phyloP scores from a whole-genome alignment of 192 early-diverging fungal species.

The Paraglomus occultum region DNA sequence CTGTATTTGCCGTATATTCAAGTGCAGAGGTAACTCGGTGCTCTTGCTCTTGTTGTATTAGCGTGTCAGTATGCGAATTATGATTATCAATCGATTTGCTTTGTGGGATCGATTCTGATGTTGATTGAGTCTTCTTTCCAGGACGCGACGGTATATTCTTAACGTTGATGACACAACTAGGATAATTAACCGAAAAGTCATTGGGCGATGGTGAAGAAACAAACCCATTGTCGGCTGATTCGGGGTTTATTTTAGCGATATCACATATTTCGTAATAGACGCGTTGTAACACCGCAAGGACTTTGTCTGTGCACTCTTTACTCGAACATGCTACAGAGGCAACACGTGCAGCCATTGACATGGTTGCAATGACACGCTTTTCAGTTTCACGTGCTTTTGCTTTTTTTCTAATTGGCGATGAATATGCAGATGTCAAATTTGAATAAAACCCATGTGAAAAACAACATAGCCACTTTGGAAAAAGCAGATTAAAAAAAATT shows the following conservation, averaged over 20 bases:
- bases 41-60: too few relatives aligned
- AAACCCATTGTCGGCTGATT: background rate
- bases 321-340: conserved; percentile 40
- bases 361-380: conserved; percentile 41
- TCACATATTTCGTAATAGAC: conserved; percentile 10
- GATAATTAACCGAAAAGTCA: conserved; percentile 37
- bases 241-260: conserved; percentile 5
- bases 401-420: conserved; percentile 34
- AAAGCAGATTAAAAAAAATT: too few relatives aligned
- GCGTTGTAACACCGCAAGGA: background rate
- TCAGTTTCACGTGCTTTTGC: conserved; percentile 43
- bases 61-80: too few relatives aligned
- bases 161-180: conserved; percentile 39
- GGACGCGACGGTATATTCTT: conserved; percentile 30
- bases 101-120: too few relatives aligned
- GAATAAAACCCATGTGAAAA: background rate
- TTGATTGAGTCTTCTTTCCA: too few relatives aligned
- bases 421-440: background rate
- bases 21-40: too few relatives aligned
- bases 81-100: too few relatives aligned
- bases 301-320: conserved; percentile 34
- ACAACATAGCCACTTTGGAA: background rate
- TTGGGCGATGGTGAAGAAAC: too few relatives aligned
- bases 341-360: conserved; percentile 46
- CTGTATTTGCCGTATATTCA: too few relatives aligned